Evolutionary conservation across 1,139 yeast genomes (phyloP).

Genomic region (Taphrina wiesneri): DNA sequence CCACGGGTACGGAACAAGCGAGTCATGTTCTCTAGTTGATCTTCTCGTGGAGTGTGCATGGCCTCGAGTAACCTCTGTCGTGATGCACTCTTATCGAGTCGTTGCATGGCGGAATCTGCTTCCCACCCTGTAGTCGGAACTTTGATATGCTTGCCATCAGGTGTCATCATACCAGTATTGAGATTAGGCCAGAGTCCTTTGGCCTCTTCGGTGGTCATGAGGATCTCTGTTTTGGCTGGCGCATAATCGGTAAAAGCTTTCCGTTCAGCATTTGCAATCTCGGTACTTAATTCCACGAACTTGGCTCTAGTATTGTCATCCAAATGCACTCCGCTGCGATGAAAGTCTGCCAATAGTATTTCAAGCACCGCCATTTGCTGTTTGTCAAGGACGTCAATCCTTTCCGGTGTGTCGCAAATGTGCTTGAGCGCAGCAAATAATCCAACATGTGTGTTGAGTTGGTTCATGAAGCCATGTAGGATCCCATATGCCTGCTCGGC

Average conservation of each 20-base stretch:
- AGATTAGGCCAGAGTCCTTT: constrained; percentile 48
- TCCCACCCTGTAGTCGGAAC: constrained; percentile 71
- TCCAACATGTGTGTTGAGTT: constrained; percentile 78
- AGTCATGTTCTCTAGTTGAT: constrained; percentile 63
- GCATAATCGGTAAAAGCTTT: constrained; percentile 63
- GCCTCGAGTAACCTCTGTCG: constrained; percentile 75
- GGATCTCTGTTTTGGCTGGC: constrained; percentile 45
- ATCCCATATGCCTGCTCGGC: constrained; percentile 88
- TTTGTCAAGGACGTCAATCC: constrained; percentile 51
- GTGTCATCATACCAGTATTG: constrained; percentile 36
- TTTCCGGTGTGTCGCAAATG: constrained; percentile 54
- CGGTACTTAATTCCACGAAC: constrained; percentile 77
- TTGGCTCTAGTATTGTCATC: constrained; percentile 61
- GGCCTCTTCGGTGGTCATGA: constrained; percentile 46
- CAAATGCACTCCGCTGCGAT: constrained; percentile 86
- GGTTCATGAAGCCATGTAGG: constrained; percentile 92
- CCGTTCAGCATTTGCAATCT: constrained; percentile 80
- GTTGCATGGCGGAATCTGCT: constrained; percentile 65
- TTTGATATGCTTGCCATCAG: constrained; percentile 44
- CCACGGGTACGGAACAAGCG: constrained; percentile 67
- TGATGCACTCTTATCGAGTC: constrained; percentile 58
- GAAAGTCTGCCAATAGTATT: constrained; percentile 78
- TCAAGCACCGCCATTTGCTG: constrained; percentile 86
- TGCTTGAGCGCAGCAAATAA: constrained; percentile 57
- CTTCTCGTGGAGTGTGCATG: constrained; percentile 56